Percentiles rank a stretch among this genome's conserved stretches.
Conservation (phyloP, 108 stramenopile species). For the Phaeodactylum tricornutum region DNA sequence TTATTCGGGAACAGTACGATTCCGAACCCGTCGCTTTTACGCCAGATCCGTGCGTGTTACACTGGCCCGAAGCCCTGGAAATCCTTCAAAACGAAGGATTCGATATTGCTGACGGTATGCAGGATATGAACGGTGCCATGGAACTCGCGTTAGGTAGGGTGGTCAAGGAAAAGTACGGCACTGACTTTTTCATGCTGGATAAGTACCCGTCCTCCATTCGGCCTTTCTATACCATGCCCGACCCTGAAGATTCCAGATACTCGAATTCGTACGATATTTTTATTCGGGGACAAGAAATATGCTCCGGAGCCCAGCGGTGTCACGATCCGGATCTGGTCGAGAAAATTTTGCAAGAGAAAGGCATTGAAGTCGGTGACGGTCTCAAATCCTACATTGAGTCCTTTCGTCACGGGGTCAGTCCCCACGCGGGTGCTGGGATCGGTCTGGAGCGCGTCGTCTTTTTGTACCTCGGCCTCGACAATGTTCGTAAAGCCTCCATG, state of each 20-base stretch:
- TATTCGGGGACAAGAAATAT: slow-evolving; percentile 96
- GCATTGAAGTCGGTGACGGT: slow-evolving; percentile 76
- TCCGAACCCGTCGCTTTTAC: slow-evolving; percentile 88
- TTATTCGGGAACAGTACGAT: slow-evolving; percentile 87
- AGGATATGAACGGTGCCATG: slow-evolving; percentile 83
- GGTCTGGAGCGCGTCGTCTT: slow-evolving; percentile 95
- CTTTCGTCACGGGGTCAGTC: slow-evolving; percentile 80
- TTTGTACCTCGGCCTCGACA: slow-evolving; percentile 93
- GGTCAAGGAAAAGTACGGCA: slow-evolving; percentile 89
- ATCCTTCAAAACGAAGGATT: slow-evolving; percentile 65
- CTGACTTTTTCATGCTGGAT: slow-evolving; percentile 97
- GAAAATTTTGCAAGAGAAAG: slow-evolving; percentile 68
- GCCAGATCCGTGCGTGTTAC: slow-evolving; percentile 90
- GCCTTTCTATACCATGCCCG: slow-evolving; percentile 98
- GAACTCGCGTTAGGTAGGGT: slow-evolving; percentile 86
- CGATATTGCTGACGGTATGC: slow-evolving; percentile 83
- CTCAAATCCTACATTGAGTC: slow-evolving; percentile 82
- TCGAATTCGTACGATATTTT: slow-evolving; percentile 97
- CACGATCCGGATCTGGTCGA: slow-evolving; percentile 75
- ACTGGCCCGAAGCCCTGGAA: slow-evolving; percentile 94
- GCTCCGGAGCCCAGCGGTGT: slow-evolving; percentile 94
- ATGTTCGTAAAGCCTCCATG: slow-evolving; percentile 96
- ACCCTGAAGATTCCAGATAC: slow-evolving; percentile 73
- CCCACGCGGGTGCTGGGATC: slow-evolving; percentile 94
- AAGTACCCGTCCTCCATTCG: slow-evolving; percentile 87